A percentile compares a stretch with the other conserved stretches of the same genome.
These are phyloP conservation scores for Scheffersomyces cryptocercus DNA, from an alignment of 1,139 yeast genomes.

Conservation along the genomic window DNA sequence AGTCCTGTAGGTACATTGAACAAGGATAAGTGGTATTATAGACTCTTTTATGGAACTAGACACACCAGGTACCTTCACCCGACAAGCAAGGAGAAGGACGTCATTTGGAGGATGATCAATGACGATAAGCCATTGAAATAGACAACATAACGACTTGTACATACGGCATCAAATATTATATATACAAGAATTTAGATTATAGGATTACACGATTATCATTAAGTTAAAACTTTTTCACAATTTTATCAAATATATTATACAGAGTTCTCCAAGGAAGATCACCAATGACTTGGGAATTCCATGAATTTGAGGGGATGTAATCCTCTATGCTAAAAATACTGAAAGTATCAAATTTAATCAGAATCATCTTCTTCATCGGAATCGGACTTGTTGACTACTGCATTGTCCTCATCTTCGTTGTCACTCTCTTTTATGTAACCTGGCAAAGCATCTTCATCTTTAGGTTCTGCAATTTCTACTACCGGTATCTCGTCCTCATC, in stretches of 20 bases:
- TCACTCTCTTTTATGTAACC: conserved; percentile 18
- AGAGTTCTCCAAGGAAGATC: too few species aligned
- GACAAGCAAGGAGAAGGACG: conserved; percentile 52
- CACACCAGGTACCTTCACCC: conserved; percentile 35
- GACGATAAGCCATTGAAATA: conserved; percentile 45
- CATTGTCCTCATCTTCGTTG: conserved; percentile 26
- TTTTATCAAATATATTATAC: too few species aligned
- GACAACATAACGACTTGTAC: neutral
- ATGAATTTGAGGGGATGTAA: too few species aligned
- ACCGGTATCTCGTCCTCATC: conserved; percentile 26
- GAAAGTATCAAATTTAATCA: conserved; percentile 13
- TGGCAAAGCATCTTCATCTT: conserved; percentile 15
- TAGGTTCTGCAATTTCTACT: conserved; percentile 27
- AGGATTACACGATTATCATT: too few species aligned
- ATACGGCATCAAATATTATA: neutral
- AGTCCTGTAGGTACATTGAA: conserved; percentile 4
- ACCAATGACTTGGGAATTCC: too few species aligned
- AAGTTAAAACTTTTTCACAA: too few species aligned
- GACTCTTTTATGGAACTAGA: conserved; percentile 30
- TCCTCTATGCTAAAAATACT: too few species aligned
- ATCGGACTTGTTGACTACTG: conserved; percentile 32
- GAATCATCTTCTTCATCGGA: conserved; percentile 29
- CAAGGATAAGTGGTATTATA: conserved; percentile 21
- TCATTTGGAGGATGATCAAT: conserved; percentile 74
- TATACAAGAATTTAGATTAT: too few species aligned